Evolutionary conservation across 2,329 filamentous ascomycete genomes (phyloP), one percentile per base, ranked within the genome.

Genomic region (Alternaria atra): DNA sequence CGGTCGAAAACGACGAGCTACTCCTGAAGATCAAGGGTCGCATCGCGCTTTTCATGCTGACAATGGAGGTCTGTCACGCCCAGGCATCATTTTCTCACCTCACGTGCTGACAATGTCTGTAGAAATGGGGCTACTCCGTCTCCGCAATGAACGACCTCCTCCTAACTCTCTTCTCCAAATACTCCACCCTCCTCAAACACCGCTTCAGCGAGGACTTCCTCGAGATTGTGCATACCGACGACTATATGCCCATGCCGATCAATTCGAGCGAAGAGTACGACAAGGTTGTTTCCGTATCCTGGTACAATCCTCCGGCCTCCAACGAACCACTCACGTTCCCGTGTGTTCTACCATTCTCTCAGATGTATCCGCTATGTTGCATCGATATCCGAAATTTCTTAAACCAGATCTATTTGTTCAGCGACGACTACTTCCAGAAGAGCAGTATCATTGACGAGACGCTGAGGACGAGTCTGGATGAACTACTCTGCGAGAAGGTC

Each of bases 231-330:
- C 84, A 92, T n/a, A 97, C 93, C 1, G 95, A 99, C 77, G 95
- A 99, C 79, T 99, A 99, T 80, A 99, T 99, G 94, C 96, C 95
- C 2, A 98, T 99, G 95, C 92, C 93, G 2, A 97, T 98, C 77
- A 92, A 93, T 72, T 93, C 91, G 20, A 80, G 86, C 15, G 94
- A 97, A 71, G 94, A 98, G 73, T 98, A 97, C 75, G 92, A 96
- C 72, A 97, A 97, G 73, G 94, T 99, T 35, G 88, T 97, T 66
- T 95, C 93, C 63, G 93, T 98, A 61, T 97, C 91, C 80, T 99
- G 94, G 94, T 98, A 97, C 77, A 90, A 87, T 1, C 94, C 94
- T 43, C 57, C 52, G 2, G 35, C 30, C 0, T 42, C 55, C 32
- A 60, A 42, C 15, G 57, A 60, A 61, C 88, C 95, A 68, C 86